Evolutionary conservation across 345 rosid genomes (phyloP).

Genomic region (Syzygium oleosum): DNA sequence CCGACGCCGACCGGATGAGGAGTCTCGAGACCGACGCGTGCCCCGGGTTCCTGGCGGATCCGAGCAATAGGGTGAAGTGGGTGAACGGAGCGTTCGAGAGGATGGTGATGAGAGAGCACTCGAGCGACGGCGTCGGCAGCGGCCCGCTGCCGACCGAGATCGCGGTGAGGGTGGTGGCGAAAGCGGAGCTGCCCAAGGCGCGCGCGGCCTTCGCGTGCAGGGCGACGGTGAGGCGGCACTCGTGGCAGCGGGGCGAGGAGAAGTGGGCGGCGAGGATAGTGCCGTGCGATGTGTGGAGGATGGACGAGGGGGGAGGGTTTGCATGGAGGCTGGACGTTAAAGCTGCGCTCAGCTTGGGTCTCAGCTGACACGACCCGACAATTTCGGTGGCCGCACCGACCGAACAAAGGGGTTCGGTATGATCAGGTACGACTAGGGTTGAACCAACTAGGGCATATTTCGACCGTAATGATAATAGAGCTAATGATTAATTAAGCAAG

Average conservation of each 20-base stretch:
- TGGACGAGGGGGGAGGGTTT: slow-evolving; percentile 40
- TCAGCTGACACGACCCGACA: neutral
- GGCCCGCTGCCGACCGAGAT: neutral
- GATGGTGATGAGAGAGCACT: slow-evolving; percentile 13
- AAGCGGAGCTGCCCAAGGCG: neutral
- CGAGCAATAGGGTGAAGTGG: slow-evolving; percentile 25
- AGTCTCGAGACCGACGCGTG: slow-evolving; percentile 25
- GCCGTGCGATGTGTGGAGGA: slow-evolving; percentile 55
- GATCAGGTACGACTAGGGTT: neutral
- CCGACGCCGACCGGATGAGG: slow-evolving; percentile 23
- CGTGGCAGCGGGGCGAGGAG: slow-evolving; percentile 6
- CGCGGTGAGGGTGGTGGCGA: neutral
- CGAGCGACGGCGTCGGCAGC: neutral
- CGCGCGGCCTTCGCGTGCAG: slow-evolving; percentile 27
- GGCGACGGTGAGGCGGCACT: slow-evolving; percentile 28
- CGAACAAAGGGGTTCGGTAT: neutral
- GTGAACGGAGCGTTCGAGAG: slow-evolving; percentile 38
- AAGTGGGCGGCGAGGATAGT: slow-evolving; percentile 15
- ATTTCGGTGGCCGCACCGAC: neutral
- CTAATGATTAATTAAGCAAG: neutral
- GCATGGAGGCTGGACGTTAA: slow-evolving; percentile 59
- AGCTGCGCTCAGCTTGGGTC: slow-evolving; percentile 42
- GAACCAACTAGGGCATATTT: neutral
- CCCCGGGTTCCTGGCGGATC: slow-evolving; percentile 49
- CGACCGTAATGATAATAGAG: neutral